Percentiles rank a stretch among this genome's conserved stretches.
Evolutionary conservation across 2,329 filamentous ascomycete species (phyloP).

Genomic region (Lecanosticta acicola): DNA sequence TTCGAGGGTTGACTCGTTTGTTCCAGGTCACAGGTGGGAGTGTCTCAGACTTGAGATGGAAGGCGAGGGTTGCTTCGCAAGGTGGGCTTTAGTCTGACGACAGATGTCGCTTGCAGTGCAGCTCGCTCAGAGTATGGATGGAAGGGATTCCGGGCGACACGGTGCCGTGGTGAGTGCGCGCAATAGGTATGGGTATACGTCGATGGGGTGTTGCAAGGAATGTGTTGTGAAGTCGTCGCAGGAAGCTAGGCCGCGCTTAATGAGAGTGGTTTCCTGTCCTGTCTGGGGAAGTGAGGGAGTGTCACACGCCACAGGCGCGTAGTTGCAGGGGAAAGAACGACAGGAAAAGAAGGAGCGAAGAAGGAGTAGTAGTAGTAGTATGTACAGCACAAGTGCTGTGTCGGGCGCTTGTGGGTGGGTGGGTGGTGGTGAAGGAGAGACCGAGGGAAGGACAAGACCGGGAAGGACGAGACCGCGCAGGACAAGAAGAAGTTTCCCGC

Average conservation of each 20-base stretch:
- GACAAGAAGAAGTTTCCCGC: constrained; percentile 4
- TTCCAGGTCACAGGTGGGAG: not conserved
- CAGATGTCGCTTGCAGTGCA: not conserved
- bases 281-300: constrained; percentile 1
- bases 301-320: constrained; percentile 7
- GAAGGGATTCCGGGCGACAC: no score
- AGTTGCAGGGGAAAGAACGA: constrained; percentile 5
- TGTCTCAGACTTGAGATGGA: not conserved
- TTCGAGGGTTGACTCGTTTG: not conserved
- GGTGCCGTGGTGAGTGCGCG: no score
- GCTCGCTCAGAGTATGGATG: not conserved
- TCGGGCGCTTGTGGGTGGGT: no score
- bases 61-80: not conserved
- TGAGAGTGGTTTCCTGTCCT: not conserved
- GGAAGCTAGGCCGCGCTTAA: not conserved
- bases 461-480: not conserved
- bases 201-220: constrained; percentile 9
- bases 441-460: not conserved
- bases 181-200: no score
- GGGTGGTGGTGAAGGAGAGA: constrained; percentile 4
- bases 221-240: constrained; percentile 1
- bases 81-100: not conserved
- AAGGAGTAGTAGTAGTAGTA: not conserved
- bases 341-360: constrained; percentile 2
- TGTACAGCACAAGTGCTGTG: constrained; percentile 3